These are phyloP conservation scores for Phytophthora foliorum DNA, from an alignment of 352 stramenopile genomes.

Conservation along the genomic window DNA sequence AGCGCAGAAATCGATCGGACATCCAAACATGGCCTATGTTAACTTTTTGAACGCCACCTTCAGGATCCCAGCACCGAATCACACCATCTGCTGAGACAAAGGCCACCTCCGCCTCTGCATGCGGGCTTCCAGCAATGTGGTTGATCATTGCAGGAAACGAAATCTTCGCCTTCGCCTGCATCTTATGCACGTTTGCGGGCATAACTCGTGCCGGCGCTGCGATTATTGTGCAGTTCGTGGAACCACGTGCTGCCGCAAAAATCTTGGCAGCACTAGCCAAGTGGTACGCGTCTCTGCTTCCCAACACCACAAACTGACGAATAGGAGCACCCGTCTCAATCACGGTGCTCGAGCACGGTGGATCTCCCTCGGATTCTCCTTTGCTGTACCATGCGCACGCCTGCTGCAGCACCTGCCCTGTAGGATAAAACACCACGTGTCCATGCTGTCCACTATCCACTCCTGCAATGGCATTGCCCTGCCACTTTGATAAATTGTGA, in stretches of 20 bases:
- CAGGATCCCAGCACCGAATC: slow-evolving; percentile 62
- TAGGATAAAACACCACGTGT: slow-evolving; percentile 77
- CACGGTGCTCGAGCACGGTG: slow-evolving; percentile 42
- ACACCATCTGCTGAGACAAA: slow-evolving; percentile 61
- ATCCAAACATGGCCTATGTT: slow-evolving; percentile 25
- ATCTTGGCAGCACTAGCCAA: slow-evolving; percentile 41
- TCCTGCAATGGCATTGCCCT: slow-evolving; percentile 74
- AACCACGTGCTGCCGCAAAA: slow-evolving; percentile 53
- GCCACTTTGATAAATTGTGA: slow-evolving; percentile 53
- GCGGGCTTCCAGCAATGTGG: slow-evolving; percentile 72
- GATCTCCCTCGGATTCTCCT: slow-evolving; percentile 25
- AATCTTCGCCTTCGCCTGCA: slow-evolving; percentile 57
- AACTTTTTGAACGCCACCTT: slow-evolving; percentile 50
- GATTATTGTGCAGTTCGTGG: slow-evolving; percentile 51
- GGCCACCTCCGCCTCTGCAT: slow-evolving; percentile 66
- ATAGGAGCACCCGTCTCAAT: slow-evolving; percentile 69
- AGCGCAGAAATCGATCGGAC: slow-evolving; percentile 58
- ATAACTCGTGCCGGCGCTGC: slow-evolving; percentile 34
- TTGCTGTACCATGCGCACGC: slow-evolving; percentile 60
- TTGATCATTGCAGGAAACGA: slow-evolving; percentile 65
- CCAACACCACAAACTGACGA: slow-evolving; percentile 71
- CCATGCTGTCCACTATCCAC: slow-evolving; percentile 35
- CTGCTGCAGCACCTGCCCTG: slow-evolving; percentile 72
- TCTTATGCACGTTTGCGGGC: slow-evolving; percentile 28
- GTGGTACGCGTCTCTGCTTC: slow-evolving; percentile 50